A percentile compares a stretch with the other conserved stretches of the same genome.
These are phyloP conservation scores for Ehretia macrophylla DNA, from an alignment of 257 asterid species.

Conservation along the genomic window DNA sequence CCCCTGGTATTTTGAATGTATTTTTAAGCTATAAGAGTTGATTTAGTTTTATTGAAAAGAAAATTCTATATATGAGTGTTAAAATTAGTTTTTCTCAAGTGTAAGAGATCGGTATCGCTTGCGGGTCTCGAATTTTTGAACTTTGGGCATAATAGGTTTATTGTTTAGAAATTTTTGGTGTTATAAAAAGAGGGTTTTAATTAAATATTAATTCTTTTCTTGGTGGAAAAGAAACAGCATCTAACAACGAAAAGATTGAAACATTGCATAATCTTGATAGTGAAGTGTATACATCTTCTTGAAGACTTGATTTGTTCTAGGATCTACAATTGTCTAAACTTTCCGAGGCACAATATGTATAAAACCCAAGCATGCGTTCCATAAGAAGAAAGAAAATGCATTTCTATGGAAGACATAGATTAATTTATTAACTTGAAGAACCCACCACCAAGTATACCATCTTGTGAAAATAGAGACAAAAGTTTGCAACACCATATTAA, in stretches of 20 bases:
- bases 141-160: neutral
- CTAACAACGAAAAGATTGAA: neutral
- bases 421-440: conserved; percentile 2
- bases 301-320: conserved; percentile 28
- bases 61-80: too few species aligned
- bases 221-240: neutral
- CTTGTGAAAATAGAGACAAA: too few species aligned
- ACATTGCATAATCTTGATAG: conserved; percentile 2
- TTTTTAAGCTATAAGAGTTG: too few species aligned
- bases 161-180: neutral
- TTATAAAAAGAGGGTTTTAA: neutral
- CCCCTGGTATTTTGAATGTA: too few species aligned
- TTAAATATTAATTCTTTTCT: neutral
- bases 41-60: too few species aligned
- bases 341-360: conserved; percentile 50
- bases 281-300: conserved; percentile 1
- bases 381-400: conserved; percentile 22
- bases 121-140: neutral
- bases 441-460: neutral
- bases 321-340: conserved; percentile 48
- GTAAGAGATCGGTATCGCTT: neutral
- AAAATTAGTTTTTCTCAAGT: neutral
- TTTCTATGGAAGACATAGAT: conserved; percentile 22
- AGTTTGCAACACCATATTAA: neutral
- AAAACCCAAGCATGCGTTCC: conserved; percentile 37